phyloP scores from a whole-genome alignment of 192 early-diverging fungal species.

The Diversispora epigaea region DNA sequence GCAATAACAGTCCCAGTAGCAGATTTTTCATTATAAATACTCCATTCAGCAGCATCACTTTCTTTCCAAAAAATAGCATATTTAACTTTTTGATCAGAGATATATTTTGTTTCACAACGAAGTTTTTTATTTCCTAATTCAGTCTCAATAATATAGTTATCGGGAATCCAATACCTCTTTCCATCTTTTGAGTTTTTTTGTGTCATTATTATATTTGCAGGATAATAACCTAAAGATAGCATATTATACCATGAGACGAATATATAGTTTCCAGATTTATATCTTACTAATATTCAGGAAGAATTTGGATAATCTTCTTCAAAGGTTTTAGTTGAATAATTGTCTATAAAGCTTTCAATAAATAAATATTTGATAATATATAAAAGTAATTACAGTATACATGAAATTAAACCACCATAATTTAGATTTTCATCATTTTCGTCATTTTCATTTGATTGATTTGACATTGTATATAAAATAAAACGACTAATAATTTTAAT shows the following conservation, averaged over 20 bases:
- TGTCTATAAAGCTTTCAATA: too few species aligned
- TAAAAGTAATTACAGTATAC: too few species aligned
- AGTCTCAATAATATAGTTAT: background rate
- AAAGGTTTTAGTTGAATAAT: too few species aligned
- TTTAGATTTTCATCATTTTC: too few species aligned
- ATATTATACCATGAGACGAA: background rate
- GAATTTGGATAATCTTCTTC: too few species aligned
- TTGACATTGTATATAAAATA: too few species aligned
- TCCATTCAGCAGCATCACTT: background rate
- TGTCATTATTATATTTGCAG: background rate
- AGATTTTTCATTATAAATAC: background rate
- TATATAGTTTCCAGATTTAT: background rate
- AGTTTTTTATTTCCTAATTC: background rate
- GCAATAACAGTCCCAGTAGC: background rate
- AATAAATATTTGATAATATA: too few species aligned
- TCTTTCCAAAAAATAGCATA: background rate
- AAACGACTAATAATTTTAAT: too few species aligned
- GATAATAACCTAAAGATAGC: background rate
- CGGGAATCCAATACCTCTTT: background rate
- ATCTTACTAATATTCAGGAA: background rate
- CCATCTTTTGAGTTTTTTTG: slow-evolving; percentile 10
- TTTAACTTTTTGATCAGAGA: background rate
- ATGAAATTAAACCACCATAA: too few species aligned
- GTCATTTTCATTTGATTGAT: too few species aligned
- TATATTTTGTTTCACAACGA: background rate